Conservation (phyloP, 139 green algal species). For the Closterium sp. region DNA sequence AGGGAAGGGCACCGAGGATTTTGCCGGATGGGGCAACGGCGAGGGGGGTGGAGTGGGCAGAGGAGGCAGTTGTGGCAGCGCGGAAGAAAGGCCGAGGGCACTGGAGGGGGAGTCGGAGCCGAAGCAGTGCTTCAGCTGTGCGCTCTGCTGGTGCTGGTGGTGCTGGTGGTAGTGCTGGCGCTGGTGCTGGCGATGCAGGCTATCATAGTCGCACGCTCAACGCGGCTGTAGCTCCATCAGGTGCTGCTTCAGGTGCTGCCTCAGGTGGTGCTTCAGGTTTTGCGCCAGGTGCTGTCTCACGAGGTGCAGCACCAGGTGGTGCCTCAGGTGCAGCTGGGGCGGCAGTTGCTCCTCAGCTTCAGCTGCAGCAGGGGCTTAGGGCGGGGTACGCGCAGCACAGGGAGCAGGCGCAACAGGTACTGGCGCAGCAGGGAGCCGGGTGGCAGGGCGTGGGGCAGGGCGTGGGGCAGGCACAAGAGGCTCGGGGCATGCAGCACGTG, state of each 20-base stretch:
- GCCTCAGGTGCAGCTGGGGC: neutral
- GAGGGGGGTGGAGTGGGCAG: neutral
- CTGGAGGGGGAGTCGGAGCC: neutral
- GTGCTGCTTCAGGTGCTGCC: neutral
- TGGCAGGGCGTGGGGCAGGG: neutral
- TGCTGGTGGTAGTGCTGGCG: neutral
- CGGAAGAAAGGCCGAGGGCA: neutral
- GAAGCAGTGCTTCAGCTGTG: neutral
- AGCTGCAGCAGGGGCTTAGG: neutral
- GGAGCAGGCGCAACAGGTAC: neutral
- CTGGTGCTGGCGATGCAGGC: neutral
- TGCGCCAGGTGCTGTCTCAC: too few relatives aligned
- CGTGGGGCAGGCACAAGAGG: neutral
- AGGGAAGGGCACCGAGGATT: too few relatives aligned
- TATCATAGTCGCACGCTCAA: neutral
- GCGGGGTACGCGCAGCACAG: neutral
- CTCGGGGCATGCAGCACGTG: neutral
- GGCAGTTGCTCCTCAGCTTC: neutral
- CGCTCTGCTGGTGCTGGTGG: neutral
- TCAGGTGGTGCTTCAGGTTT: neutral
- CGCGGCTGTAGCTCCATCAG: neutral
- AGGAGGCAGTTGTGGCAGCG: neutral
- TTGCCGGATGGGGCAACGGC: too few relatives aligned
- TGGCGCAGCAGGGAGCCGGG: neutral
- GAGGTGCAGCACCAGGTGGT: neutral